Evolutionary conservation across 176 grass and related monocot species (phyloP), one percentile per base, ranked within the genome.

Genomic region (Aegilops sharonensis): DNA sequence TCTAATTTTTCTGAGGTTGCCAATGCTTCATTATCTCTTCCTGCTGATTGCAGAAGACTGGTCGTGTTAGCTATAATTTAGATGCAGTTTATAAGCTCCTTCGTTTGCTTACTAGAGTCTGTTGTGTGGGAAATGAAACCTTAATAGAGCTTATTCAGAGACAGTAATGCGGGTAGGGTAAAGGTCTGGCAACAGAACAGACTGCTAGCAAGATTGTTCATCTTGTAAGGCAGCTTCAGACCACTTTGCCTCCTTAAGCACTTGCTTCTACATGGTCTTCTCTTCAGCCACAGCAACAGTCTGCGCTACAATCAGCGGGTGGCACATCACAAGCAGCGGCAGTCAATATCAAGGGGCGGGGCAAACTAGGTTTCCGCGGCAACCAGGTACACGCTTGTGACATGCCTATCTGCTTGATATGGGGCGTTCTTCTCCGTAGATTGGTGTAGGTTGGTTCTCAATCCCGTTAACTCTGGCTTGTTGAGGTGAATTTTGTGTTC

Each of bases 261-360:
- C 89, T 92, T 40, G 93, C 93, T 45, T 95, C 90, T 18, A 92
- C 93, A 64, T 95, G 86, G 86, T 95, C 90, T 75, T 89, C 88
- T 61, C 78, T 95, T 77, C 90, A 92, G 74, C 93, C 90, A 77
- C 90, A 95, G 66, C 90, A 92, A 59, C 88, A 91, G 27, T 86
- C 87, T 50, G 86, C 84, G 1, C 84, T 92, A 77, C 90, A 95
- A 29, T 90, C 90, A 56, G 52, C 2, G 52, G 17, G 52, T 18
- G 17, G 52, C 52, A 56, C 17, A 2, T 6, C 25, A n/a, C n/a
- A 48, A 10, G 12, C 23, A 3, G 70, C 39, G 70, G 42, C 72
- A 9, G 43, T 54, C 11, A 42, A 14, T 25, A 75, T 47, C 24
- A 30, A 50, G 73, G 15, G 74, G 25, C 29, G 17, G 52, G 30